Base-by-base conservation (phyloP, 2,329 filamentous ascomycete genomes). In the Hypoxylon sp. region DNA sequence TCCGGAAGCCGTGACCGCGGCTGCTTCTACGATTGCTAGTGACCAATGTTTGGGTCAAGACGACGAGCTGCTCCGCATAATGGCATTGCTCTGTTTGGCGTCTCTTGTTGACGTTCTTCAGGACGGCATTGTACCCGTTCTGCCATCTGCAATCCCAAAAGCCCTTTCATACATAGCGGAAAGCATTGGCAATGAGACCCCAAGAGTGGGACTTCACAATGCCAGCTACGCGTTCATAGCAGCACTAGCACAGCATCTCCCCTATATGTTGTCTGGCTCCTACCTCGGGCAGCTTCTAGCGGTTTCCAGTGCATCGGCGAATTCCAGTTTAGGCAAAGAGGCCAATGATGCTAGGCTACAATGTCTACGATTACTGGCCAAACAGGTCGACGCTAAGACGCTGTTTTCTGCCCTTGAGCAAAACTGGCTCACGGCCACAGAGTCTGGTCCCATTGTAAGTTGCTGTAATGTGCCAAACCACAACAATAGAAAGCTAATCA, bases 81-180 rank as follows among this genome's bases (percentile, higher is more conserved):
- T 96, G 83, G 92, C 93, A n/a, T 81, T 97, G 46, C 82, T 97
- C 50, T 97, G 93, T 75, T 85, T 99, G 61, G 91, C 95, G 2
- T 97, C 93, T 1, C 87, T 97, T 72, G 89, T 97, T 3, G 93
- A 97, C 71, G 93, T 97, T 7, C 83, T 98, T 38, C 90, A 91
- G 62, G 93, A 97, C 69, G 91, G 90, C 11, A 91, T 97, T 64
- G 91, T 98, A 18, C 91, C 93, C 0, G 84, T 97, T 0, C 82
- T 98, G 18, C 93, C 95, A 0, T 84, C 84, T 22, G 89, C 93
- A 0, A 86, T 97, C 40, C 88, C 90, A 0, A 89, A 87, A 67
- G 86, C 91, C 0, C 84, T 97, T 45, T 78, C 83, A 4, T 91
- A 97, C 70, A 84, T 98, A 50, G 82, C 88, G 52, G 79, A 85